Base-by-base conservation (phyloP, 768 basidiomycete genomes). In the Agrocybe praecox region DNA sequence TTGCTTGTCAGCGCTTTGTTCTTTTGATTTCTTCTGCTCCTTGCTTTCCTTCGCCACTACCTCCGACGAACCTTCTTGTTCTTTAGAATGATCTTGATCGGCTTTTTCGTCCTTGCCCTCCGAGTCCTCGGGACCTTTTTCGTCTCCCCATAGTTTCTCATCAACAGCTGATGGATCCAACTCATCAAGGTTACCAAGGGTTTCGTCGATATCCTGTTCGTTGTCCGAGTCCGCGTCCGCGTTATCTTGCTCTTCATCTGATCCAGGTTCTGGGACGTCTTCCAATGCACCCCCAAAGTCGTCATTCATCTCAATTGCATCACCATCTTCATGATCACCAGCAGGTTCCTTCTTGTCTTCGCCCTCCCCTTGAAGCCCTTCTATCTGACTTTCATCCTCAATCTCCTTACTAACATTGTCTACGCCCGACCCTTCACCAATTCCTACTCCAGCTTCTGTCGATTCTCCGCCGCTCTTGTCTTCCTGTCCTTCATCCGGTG, bases 121-220 rank as follows among this genome's bases (percentile, higher is more conserved):
- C 14, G 79, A 67, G 49, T 85, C 79, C 23, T 82, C 77, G 4
- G 84, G 79, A 12, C 83, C 83, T 49, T 77, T 71, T 62, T 96
- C 89, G 60, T 96, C 92, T 18, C 91, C 94, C 96, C 97, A 98
- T 62, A 99, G 77, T 75, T 98, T 98, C 75, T 99, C 96, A 67
- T 98, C 96, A 15, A 97, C 83, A 0, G 88, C 87, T 22, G 85
- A 80, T 9, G 92, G 89, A 73, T 98, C 96, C 17, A 82, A 76
- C 2, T 86, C 82, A 72, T 96, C 94, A 29, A 98, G 74, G 49
- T 94, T 82, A 7, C 86, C 94, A 26, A 96, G 68, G 59, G 87
- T 86, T 61, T 98, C 96, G 43, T 98, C 95, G 17, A 84, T 83
- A 18, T 89, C 89, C 4, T 74, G 78, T 17, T 86, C 81, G 46